Conservation (phyloP, 2,329 filamentous ascomycete genomes). For the Monosporascus sp. region DNA sequence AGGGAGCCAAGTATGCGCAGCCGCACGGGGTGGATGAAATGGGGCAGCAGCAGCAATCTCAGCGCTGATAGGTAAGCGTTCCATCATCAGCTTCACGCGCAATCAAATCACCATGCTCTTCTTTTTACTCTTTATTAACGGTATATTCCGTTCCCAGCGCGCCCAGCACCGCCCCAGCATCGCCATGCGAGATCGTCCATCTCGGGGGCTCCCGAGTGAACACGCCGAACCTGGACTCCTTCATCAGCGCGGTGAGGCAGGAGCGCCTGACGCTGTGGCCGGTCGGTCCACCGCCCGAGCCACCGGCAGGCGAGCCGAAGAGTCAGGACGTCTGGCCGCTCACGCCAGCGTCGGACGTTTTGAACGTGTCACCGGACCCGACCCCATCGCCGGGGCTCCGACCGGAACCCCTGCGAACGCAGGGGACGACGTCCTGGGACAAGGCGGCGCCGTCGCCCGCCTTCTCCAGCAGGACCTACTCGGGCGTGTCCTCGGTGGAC, state of each 20-base stretch:
- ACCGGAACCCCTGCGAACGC: too few species aligned
- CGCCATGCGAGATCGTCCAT: constrained; percentile 15
- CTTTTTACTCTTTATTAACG: constrained; percentile 4
- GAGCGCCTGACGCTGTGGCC: constrained; percentile 1
- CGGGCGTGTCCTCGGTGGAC: background rate
- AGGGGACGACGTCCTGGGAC: too few species aligned
- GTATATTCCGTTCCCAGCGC: background rate
- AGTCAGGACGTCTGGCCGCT: too few species aligned
- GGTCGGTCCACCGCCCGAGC: too few species aligned
- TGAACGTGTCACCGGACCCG: too few species aligned
- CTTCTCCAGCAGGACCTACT: background rate
- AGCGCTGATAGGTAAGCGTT: background rate
- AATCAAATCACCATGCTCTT: constrained; percentile 3
- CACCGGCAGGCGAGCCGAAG: too few species aligned
- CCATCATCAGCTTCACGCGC: too few species aligned
- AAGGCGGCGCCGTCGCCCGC: background rate
- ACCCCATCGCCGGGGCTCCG: too few species aligned
- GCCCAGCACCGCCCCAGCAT: constrained; percentile 1
- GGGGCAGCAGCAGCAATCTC: constrained; percentile 12
- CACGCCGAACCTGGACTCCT: constrained; percentile 3
- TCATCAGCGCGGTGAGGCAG: background rate
- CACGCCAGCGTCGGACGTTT: too few species aligned
- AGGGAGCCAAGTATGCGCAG: constrained; percentile 15
- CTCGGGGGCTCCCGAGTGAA: constrained; percentile 16
- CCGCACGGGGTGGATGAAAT: constrained; percentile 14